Evolutionary conservation across 202 grass and related monocot genomes (phyloP), one percentile per base, ranked within the genome.

Genomic region (Eragrostis tef): DNA sequence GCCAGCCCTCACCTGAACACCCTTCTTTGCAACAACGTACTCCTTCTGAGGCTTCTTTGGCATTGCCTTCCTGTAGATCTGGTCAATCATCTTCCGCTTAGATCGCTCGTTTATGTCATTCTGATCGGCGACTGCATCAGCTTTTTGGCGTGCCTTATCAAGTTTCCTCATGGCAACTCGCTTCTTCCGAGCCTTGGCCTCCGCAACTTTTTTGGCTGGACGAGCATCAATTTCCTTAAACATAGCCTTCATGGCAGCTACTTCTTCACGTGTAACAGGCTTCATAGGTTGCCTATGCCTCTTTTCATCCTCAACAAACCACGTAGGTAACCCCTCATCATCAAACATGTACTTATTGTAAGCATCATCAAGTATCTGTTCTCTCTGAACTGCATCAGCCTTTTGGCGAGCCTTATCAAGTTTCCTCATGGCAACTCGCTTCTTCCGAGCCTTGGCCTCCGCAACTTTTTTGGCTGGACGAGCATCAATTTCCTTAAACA

Each of bases 161-260:
- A 95, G 24, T 76, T 88, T 92, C 66, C 79, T 99, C 77, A 83
- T 81, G 14, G 74, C 87, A 53, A 71, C 88, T 0, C 87, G 88
- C 73, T 99, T 99, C 90, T 95, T 99, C 46, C 96, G 83, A 10
- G 96, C 96, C 83, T 99, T 99, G 26, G 96, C 96, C 80, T 99
- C 83, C 1, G 96, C 96, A 4, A 96, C 96, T 75, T 99, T 99
- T 87, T 99, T 95, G 5, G 93, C 86, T 9, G 96, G 96, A 4
- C 96, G 87, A 0, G 90, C 89, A 26, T 99, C 96, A 16, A 99
- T 99, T 78, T 99, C 96, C 74, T 80, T 95, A 39, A 99, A 95
- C 70, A 83, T 83, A 22, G 93, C 92, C 83, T 52, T 95, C 96
- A 95, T 91, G 46, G 96, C 93, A 73, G 79, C 96, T 50, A 95